These are phyloP conservation scores for Hypocreales sp. DNA, from an alignment of 2,329 filamentous ascomycete species.

Conservation along the genomic window DNA sequence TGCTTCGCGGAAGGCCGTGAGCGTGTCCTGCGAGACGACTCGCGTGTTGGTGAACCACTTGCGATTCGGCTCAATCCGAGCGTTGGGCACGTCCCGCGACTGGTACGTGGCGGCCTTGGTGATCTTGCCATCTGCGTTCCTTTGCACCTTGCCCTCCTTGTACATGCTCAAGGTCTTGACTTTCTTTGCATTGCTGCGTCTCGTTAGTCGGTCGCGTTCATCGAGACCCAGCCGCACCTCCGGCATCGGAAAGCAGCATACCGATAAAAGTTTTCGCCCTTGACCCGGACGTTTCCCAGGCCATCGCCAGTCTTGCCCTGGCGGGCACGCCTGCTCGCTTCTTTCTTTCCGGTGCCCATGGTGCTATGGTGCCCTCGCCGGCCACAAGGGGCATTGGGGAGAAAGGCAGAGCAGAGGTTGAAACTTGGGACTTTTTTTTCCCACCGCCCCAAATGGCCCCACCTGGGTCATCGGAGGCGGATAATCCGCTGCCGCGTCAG, in stretches of 20 bases:
- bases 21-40: slow-evolving; percentile 74
- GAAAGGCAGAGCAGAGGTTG: too few species aligned
- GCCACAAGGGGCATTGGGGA: neutral
- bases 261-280: slow-evolving; percentile 98
- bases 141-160: slow-evolving; percentile 70
- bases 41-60: slow-evolving; percentile 97
- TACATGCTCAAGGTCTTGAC: slow-evolving; percentile 80
- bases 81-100: slow-evolving; percentile 64
- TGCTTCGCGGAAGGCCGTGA: slow-evolving; percentile 76
- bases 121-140: slow-evolving; percentile 73
- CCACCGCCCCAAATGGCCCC: too few species aligned
- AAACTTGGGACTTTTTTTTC: too few species aligned
- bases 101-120: slow-evolving; percentile 74
- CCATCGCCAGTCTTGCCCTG: slow-evolving; percentile 77
- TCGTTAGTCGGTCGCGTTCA: slow-evolving; percentile 5
- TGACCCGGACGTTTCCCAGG: slow-evolving; percentile 80
- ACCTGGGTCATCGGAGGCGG: too few species aligned
- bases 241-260: slow-evolving; percentile 19
- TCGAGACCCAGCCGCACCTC: slow-evolving; percentile 1
- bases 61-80: slow-evolving; percentile 85
- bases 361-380: slow-evolving; percentile 9
- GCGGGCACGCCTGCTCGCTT: slow-evolving; percentile 64
- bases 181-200: slow-evolving; percentile 55
- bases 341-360: slow-evolving; percentile 91
- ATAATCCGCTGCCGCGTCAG: too few species aligned